Evolutionary conservation across 1,284 basidiomycete species (phyloP).

Genomic region (Moniliophthora roreri): DNA sequence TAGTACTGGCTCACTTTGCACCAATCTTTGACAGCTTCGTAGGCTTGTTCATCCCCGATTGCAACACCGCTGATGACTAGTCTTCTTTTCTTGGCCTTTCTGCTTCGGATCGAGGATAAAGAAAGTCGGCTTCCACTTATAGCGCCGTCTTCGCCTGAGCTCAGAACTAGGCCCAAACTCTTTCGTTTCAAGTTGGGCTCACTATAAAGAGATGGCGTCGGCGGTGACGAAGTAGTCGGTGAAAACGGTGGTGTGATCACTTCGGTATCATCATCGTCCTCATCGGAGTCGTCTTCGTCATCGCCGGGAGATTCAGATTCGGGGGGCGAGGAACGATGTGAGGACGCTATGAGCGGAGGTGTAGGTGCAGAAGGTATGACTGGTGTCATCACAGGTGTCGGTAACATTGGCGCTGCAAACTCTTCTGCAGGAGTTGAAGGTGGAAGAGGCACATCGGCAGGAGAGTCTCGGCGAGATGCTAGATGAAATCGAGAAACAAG

Average conservation of each 20-base stretch:
- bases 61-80: constrained; percentile 32
- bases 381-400: not conserved
- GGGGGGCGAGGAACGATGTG: too few species aligned
- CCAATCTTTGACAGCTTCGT: constrained; percentile 31
- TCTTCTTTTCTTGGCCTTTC: constrained; percentile 28
- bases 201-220: too few species aligned
- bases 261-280: not conserved
- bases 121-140: not conserved
- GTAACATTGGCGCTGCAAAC: not conserved
- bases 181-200: not conserved
- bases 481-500: not conserved
- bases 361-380: not conserved
- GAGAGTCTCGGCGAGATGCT: not conserved
- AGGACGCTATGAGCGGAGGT: not conserved
- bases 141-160: not conserved
- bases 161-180: not conserved
- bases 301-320: too few species aligned
- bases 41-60: constrained; percentile 22
- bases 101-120: not conserved
- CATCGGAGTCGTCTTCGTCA: too few species aligned
- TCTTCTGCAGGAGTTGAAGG: not conserved
- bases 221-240: not conserved
- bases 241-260: not conserved
- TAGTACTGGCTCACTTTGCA: constrained; percentile 29
- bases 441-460: not conserved